Percentiles rank a stretch among this genome's conserved stretches.
Conservation (phyloP, 1,284 basidiomycete genomes). For the Mrakiaceae sp. region DNA sequence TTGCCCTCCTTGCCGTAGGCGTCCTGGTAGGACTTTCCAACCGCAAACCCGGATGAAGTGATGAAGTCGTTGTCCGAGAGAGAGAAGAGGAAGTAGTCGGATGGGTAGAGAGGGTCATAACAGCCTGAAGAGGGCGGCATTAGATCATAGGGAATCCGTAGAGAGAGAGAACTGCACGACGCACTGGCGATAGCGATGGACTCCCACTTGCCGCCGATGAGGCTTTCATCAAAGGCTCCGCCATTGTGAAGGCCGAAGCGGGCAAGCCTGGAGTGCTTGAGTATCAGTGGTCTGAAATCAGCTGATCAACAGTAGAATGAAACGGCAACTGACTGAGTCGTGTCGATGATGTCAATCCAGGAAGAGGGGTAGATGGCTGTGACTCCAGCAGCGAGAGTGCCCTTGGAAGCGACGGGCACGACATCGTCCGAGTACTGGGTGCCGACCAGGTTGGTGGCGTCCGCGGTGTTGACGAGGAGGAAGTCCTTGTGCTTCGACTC, state of each 20-base stretch:
- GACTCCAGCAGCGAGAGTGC: slow-evolving; percentile 24
- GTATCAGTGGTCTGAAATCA: not conserved
- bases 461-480: slow-evolving; percentile 24
- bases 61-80: slow-evolving; percentile 56
- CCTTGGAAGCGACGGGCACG: slow-evolving; percentile 27
- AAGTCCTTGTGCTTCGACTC: slow-evolving; percentile 25
- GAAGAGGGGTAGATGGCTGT: slow-evolving; percentile 23
- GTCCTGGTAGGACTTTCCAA: slow-evolving; percentile 46
- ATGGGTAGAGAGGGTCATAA: slow-evolving; percentile 17
- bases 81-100: slow-evolving; percentile 49
- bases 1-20: slow-evolving; percentile 29
- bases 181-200: slow-evolving; percentile 47
- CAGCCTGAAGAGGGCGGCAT: not conserved
- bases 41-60: slow-evolving; percentile 46
- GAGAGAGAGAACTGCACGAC: slow-evolving; percentile 22
- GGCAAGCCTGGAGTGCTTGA: slow-evolving; percentile 14
- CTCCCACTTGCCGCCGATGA: slow-evolving; percentile 59
- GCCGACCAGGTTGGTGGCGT: slow-evolving; percentile 29
- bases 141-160: not conserved
- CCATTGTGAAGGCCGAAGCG: slow-evolving; percentile 31
- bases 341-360: slow-evolving; percentile 28
- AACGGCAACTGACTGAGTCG: slow-evolving; percentile 12
- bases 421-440: slow-evolving; percentile 26
- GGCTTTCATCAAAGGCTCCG: slow-evolving; percentile 34
- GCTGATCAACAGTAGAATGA: too few species aligned